Evolutionary conservation across 2,329 filamentous ascomycete genomes (phyloP).

Genomic region (Paraconiothyrium sp.): DNA sequence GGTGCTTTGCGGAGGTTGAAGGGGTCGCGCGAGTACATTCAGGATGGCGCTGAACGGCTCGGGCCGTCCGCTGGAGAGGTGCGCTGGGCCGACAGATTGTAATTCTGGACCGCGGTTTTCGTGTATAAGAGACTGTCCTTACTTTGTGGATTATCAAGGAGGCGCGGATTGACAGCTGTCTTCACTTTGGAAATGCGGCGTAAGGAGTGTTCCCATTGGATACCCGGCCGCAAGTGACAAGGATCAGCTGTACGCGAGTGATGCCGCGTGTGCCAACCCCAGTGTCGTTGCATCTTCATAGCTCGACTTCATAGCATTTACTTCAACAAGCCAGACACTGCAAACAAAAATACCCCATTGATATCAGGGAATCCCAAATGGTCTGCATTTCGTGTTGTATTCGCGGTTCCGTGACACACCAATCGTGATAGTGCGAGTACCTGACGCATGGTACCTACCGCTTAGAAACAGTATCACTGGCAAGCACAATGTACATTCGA

Average conservation of each 20-base stretch:
- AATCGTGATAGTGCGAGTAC: background rate
- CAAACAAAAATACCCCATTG: too few relatives aligned
- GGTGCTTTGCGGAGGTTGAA: constrained; percentile 54
- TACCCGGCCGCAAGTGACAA: constrained; percentile 13
- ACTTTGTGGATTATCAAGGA: background rate
- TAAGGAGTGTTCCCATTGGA: constrained; percentile 15
- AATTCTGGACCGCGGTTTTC: background rate
- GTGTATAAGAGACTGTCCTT: background rate
- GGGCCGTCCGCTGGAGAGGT: constrained; percentile 6
- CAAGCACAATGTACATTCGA: background rate
- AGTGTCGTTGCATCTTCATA: background rate
- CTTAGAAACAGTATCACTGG: background rate
- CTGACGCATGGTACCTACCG: background rate
- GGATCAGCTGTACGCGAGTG: constrained; percentile 11
- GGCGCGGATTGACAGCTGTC: constrained; percentile 18
- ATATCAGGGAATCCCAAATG: too few relatives aligned
- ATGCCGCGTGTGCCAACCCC: background rate
- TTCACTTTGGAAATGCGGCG: constrained; percentile 2
- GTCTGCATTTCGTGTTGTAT: background rate
- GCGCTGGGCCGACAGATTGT: background rate
- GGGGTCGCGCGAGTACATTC: constrained; percentile 58
- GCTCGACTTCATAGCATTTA: background rate
- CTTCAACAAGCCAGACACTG: too few relatives aligned
- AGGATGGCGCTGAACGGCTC: constrained; percentile 11
- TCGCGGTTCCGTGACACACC: background rate